Evolutionary conservation across 1,284 basidiomycete genomes (phyloP), one percentile per base, ranked within the genome.

Genomic region (Takashimella koratensis): DNA sequence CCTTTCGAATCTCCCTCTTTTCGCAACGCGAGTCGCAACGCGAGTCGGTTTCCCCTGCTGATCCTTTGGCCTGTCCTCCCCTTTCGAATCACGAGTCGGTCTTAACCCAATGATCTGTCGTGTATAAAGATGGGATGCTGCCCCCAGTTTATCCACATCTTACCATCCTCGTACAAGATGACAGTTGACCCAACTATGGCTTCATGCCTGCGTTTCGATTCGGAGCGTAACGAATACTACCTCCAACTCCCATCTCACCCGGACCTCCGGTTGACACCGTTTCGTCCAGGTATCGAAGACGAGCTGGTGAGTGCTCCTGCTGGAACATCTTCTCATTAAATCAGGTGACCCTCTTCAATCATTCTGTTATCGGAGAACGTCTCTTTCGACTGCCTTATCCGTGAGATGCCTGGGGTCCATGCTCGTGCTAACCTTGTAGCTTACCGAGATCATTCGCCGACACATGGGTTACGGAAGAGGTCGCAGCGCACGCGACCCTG

Each of bases 211-310:
- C 49, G 54, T 10, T 66, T 60, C 60, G 64, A 66, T 56, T 11
- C 20, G 4, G 57, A 52, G 19, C 47, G 58, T 24, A 42, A 56
- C 22, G 62, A 64, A 47, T 49, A 55, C 5, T 66, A 66, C 48
- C 60, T 66, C 49, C 64, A 62, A 46, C 51, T 62, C 4, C 60
- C 64, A 4, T 54, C 54, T 1, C 59, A 51, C 44, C 63, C 63
- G 19, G 45, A 53, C 24, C 47, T 64, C 16, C 54, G 64, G 21
- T 21, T 64, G 12, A 54, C 54, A 20, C 62, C 60, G 11, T 56
- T 58, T 24, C 55, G 60, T 3, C 27, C 40, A 1, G 64, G 58
- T 11, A 53, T 59, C 21, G 64, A 55, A 19, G 54, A 57, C 16
- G 53, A 59, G 3, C 20, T 62, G 0, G 64, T 63, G 45, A 46